phyloP scores from a whole-genome alignment of 2,329 filamentous ascomycete genomes.

The Ascochyta pisi region DNA sequence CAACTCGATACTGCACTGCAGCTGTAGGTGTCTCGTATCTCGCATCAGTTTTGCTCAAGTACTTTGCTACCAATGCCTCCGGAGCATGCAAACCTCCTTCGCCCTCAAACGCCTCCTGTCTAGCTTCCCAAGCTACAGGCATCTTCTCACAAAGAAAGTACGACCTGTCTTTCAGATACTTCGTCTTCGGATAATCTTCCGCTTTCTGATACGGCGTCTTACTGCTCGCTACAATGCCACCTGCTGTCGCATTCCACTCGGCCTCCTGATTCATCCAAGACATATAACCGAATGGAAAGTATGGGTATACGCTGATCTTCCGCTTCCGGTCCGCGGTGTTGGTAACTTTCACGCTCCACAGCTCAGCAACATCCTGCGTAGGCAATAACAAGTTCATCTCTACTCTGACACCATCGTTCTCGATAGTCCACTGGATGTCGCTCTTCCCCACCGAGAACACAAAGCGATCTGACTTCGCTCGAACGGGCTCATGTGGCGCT shows the following conservation, averaged over 20 bases:
- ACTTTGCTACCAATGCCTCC: constrained; percentile 50
- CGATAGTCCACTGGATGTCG: constrained; percentile 62
- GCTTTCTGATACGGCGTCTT: constrained; percentile 66
- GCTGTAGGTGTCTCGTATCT: constrained; percentile 64
- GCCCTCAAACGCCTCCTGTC: constrained; percentile 61
- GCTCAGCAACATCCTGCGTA: constrained; percentile 62
- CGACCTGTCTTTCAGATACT: constrained; percentile 63
- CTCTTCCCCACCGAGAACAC: constrained; percentile 63
- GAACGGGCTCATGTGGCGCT: constrained; percentile 63
- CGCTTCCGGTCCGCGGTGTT: constrained; percentile 57
- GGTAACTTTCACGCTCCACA: constrained; percentile 62
- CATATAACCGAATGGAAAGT: constrained; percentile 67
- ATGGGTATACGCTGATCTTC: constrained; percentile 61
- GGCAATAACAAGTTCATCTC: constrained; percentile 61
- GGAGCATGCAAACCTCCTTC: constrained; percentile 63
- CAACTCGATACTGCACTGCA: constrained; percentile 60
- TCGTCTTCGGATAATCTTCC: constrained; percentile 64
- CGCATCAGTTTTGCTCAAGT: constrained; percentile 57
- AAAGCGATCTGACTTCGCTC: constrained; percentile 56
- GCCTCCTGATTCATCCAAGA: constrained; percentile 68
- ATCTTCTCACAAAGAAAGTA: constrained; percentile 63
- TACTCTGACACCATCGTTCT: constrained; percentile 59
- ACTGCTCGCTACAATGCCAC: constrained; percentile 60
- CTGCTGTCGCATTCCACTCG: constrained; percentile 58
- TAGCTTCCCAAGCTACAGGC: constrained; percentile 62